Conservation (phyloP, 2,329 filamentous ascomycete species). For the Colletotrichum sp. region DNA sequence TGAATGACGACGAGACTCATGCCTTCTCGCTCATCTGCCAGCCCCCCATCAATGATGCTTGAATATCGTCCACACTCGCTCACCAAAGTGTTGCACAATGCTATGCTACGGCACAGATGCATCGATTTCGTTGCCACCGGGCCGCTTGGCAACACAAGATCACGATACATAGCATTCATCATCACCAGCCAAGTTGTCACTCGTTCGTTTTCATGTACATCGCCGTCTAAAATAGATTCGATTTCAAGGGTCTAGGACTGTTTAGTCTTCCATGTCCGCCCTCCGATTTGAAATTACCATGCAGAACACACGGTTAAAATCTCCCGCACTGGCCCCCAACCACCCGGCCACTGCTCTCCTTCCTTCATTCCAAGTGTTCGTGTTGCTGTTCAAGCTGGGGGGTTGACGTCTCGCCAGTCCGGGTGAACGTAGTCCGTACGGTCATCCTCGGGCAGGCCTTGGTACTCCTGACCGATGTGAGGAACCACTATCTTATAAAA, state of each 20-base stretch:
- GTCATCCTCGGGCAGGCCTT: conserved; percentile 37
- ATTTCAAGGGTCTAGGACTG: not conserved
- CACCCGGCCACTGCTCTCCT: not conserved
- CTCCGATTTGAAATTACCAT: conserved; percentile 1
- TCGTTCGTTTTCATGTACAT: not conserved
- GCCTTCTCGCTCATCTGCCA: not conserved
- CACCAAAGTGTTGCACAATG: not conserved
- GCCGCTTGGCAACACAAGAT: not conserved
- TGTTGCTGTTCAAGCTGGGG: not conserved
- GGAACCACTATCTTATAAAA: conserved; percentile 53
- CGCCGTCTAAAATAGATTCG: not conserved
- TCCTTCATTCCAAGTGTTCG: not conserved
- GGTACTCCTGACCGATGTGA: conserved; percentile 53
- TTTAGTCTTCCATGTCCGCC: not conserved
- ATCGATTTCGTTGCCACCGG: not conserved
- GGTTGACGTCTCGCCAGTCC: conserved; percentile 45
- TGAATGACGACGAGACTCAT: not conserved
- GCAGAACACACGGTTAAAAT: not conserved
- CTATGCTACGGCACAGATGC: not conserved
- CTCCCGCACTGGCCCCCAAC: not conserved
- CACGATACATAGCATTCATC: not conserved
- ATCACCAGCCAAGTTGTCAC: not conserved
- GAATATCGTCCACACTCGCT: not conserved
- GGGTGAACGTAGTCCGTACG: conserved; percentile 50
- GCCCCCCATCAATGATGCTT: not conserved